phyloP scores from a whole-genome alignment of 2,329 filamentous ascomycete species.

The Boeremia exigua region DNA sequence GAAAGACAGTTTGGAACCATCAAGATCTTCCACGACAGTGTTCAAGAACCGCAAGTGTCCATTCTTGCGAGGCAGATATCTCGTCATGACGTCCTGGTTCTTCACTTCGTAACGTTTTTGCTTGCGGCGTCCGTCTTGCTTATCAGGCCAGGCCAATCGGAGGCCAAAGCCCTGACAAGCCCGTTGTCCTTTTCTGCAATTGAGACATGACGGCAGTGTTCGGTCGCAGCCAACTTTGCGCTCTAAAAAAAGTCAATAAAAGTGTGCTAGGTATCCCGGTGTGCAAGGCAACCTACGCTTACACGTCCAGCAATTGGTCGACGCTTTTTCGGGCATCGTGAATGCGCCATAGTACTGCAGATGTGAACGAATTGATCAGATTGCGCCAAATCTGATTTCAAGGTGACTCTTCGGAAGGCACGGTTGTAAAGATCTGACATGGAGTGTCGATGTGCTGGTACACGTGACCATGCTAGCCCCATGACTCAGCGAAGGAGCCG shows the following conservation, averaged over 20 bases:
- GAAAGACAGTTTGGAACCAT: constrained; percentile 4
- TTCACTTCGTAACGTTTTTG: constrained; percentile 42
- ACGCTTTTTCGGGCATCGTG: constrained; percentile 16
- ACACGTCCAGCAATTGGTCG: constrained; percentile 51
- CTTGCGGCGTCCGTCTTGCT: constrained; percentile 54
- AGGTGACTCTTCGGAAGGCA: background rate
- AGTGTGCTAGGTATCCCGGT: background rate
- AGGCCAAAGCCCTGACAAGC: constrained; percentile 55
- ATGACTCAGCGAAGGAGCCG: constrained; percentile 8
- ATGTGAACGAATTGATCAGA: background rate
- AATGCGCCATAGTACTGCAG: background rate
- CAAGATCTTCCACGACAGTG: constrained; percentile 22
- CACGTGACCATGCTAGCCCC: background rate
- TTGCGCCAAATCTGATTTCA: background rate
- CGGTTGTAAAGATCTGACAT: background rate
- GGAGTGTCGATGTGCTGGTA: background rate
- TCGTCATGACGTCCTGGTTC: background rate
- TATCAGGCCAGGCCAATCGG: constrained; percentile 57
- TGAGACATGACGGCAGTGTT: constrained; percentile 52
- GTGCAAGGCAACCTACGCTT: constrained; percentile 42
- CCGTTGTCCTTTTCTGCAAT: constrained; percentile 53
- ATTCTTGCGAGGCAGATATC: background rate
- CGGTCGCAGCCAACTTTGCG: constrained; percentile 59
- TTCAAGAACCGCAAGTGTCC: constrained; percentile 28
- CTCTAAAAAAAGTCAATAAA: constrained; percentile 41